phyloP scores from a whole-genome alignment of 2,329 filamentous ascomycete genomes.

The Cryphonectria carpinicola region DNA sequence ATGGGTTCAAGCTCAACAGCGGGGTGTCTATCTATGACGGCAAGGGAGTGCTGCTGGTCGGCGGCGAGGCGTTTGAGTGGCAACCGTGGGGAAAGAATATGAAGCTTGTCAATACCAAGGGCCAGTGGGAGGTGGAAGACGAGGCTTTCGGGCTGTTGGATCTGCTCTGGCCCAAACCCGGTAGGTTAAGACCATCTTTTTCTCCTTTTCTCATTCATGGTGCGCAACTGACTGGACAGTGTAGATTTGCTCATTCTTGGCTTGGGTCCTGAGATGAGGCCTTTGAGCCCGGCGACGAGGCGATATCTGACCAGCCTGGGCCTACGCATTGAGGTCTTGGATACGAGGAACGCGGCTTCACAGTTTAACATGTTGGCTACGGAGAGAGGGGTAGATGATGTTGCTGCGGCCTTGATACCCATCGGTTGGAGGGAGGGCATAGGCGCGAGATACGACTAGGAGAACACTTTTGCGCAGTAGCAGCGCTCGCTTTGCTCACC shows the following conservation, averaged over 20 bases:
- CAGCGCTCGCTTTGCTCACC: neutral
- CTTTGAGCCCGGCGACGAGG: slow-evolving; percentile 76
- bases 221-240: slow-evolving; percentile 9
- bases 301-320: slow-evolving; percentile 75
- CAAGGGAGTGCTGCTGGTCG: slow-evolving; percentile 76
- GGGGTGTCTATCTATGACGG: slow-evolving; percentile 72
- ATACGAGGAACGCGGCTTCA: slow-evolving; percentile 90
- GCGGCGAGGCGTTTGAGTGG: slow-evolving; percentile 89
- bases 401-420: slow-evolving; percentile 87
- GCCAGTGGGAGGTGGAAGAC: slow-evolving; percentile 77
- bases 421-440: slow-evolving; percentile 75
- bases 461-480: neutral
- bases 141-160: slow-evolving; percentile 76
- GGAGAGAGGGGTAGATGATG: slow-evolving; percentile 81
- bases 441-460: slow-evolving; percentile 40
- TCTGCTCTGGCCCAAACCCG: slow-evolving; percentile 84
- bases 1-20: slow-evolving; percentile 87
- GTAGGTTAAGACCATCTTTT: slow-evolving; percentile 52
- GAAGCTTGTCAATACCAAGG: slow-evolving; percentile 71
- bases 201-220: neutral
- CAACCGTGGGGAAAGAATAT: slow-evolving; percentile 67
- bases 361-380: slow-evolving; percentile 97
- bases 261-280: slow-evolving; percentile 74
- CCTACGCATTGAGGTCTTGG: slow-evolving; percentile 83
- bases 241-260: slow-evolving; percentile 89